Conservation (phyloP, 306 rosid genomes). For the Begonia peltatifolia region DNA sequence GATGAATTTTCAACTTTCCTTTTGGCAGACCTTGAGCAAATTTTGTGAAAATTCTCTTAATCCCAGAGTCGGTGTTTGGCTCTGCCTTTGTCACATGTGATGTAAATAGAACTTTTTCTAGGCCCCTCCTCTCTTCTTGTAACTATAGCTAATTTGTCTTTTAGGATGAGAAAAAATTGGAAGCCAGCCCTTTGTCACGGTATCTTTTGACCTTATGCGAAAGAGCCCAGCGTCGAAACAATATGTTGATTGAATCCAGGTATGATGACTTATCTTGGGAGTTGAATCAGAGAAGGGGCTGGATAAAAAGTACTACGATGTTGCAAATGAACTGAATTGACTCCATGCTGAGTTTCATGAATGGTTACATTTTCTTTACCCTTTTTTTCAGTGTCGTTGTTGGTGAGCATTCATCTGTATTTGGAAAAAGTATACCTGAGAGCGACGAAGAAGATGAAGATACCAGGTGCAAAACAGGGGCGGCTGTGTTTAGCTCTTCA, state of each 20-base stretch:
- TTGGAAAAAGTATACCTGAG: conserved; percentile 36
- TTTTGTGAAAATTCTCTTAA: too few relatives aligned
- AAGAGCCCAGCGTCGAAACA: conserved; percentile 46
- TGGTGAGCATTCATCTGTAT: conserved; percentile 54
- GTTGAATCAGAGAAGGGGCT: too few relatives aligned
- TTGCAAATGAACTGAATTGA: too few relatives aligned
- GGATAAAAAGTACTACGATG: too few relatives aligned
- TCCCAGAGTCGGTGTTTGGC: too few relatives aligned
- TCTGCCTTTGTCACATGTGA: background rate
- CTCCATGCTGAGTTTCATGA: too few relatives aligned
- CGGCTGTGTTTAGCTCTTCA: conserved; percentile 53
- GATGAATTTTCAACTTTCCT: too few relatives aligned
- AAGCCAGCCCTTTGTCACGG: conserved; percentile 50
- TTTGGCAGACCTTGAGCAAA: too few relatives aligned
- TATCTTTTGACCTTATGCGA: conserved; percentile 34
- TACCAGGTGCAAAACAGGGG: conserved; percentile 32
- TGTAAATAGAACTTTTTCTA: background rate
- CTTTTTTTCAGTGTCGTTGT: conserved; percentile 49
- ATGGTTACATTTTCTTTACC: background rate
- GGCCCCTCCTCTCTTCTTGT: background rate
- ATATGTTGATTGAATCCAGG: conserved; percentile 27
- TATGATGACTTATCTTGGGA: too few relatives aligned
- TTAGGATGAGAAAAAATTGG: conserved; percentile 58
- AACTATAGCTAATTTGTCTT: too few relatives aligned
- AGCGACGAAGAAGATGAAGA: conserved; percentile 48